Evolutionary conservation across 2,329 filamentous ascomycete genomes (phyloP), one percentile per base, ranked within the genome.

Genomic region (Clonostachys solani): DNA sequence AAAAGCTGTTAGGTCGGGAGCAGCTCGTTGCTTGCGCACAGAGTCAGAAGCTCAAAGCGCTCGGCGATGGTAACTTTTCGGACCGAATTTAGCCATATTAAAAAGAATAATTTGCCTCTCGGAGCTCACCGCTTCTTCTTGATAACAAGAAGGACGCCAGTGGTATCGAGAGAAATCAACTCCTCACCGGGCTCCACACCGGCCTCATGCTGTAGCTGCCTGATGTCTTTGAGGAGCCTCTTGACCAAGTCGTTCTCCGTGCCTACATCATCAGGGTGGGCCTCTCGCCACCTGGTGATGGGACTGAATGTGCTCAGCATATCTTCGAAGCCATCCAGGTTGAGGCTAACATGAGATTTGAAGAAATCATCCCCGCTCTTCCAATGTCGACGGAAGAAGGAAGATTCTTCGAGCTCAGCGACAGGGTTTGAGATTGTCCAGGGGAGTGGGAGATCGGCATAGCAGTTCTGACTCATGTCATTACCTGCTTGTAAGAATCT

Each of bases 401-500:
- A 56, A 0, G 17, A 44, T 54, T 67, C 40, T 5, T 72, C 64
- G 50, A 82, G 75, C 2, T 54, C 66, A 0, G 48, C 10, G 0
- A 67, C 60, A 0, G 63, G 54, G 5, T 43, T 19, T 19, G 13
- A 6, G 8, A 42, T 16, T 13, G 36, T 66, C 79, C 78, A 84
- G 0, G 80, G 80, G n/a, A 82, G 58, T 5, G 52, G 49, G 3
- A 81, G 60, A 12, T 64, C 56, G 1, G 50, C 47, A 53, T 80
- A 82, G 15, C 66, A 50, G 12, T 62, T 55, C 1, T 63, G 62
- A 0, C 61, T 60, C 2, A 78, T 45, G 6, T 52, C 40, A 51
- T 77, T 81, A 0, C 75, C 73, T 1, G 60, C 58, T 29, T 29
- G 23, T 9, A 29, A 10, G 23, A 29, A 29, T 29, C 23, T 9